Conservation (phyloP, 805 yeast species). For the Priceomyces castillae region DNA sequence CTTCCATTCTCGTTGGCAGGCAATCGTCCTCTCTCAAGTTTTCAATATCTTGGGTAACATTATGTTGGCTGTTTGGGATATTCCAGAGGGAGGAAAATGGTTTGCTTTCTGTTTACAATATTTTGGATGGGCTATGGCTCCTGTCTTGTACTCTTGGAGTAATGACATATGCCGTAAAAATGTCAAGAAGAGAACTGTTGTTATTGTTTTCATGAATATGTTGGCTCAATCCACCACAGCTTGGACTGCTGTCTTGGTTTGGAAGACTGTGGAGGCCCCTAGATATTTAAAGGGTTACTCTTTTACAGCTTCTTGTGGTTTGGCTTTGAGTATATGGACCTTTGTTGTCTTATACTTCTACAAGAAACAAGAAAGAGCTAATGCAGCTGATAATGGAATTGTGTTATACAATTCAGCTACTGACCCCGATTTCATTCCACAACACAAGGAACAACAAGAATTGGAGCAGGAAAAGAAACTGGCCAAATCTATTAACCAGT, state of each 20-base stretch:
- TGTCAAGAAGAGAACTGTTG: slow-evolving; percentile 50
- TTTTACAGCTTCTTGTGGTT: slow-evolving; percentile 46
- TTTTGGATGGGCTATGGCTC: slow-evolving; percentile 57
- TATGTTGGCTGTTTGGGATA: slow-evolving; percentile 54
- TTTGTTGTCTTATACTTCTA: slow-evolving; percentile 47
- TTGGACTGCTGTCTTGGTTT: slow-evolving; percentile 45
- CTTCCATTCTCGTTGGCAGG: slow-evolving; percentile 43
- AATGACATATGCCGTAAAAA: slow-evolving; percentile 55
- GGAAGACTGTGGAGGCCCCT: slow-evolving; percentile 56
- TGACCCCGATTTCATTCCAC: slow-evolving; percentile 6
- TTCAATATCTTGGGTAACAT: slow-evolving; percentile 51
- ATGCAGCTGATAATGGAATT: slow-evolving; percentile 30
- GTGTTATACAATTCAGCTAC: slow-evolving; percentile 18
- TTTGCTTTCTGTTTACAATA: slow-evolving; percentile 54
- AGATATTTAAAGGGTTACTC: slow-evolving; percentile 49
- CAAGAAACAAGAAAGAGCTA: slow-evolving; percentile 26
- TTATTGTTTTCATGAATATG: slow-evolving; percentile 50
- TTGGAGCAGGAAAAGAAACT: not conserved
- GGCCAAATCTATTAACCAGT: not conserved
- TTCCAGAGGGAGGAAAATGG: slow-evolving; percentile 53
- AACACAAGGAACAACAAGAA: not conserved
- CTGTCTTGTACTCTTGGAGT: slow-evolving; percentile 52
- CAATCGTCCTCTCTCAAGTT: slow-evolving; percentile 47
- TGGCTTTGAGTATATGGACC: slow-evolving; percentile 44
- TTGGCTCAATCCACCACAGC: slow-evolving; percentile 51